phyloP scores from a whole-genome alignment of 164 flowering plant genomes.

The Taxillus chinensis region DNA sequence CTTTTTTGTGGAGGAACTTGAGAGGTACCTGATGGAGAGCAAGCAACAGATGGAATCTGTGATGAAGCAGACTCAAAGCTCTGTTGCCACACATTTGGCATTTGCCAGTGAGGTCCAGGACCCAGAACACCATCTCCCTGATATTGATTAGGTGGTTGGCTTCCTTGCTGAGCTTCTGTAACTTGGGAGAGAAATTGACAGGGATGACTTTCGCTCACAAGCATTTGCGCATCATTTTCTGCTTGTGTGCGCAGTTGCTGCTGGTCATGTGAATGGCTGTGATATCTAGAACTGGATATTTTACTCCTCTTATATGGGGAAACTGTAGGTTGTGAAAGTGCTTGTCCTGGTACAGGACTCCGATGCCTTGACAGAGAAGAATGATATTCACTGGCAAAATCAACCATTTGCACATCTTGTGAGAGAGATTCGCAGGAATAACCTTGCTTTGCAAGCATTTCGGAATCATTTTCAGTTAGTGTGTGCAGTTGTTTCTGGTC shows the following conservation, averaged over 20 bases:
- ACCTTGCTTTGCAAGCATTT: background rate
- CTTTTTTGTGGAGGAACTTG: slow-evolving; percentile 23
- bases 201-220: slow-evolving; percentile 16
- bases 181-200: slow-evolving; percentile 16
- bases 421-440: slow-evolving; percentile 8
- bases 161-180: slow-evolving; percentile 19
- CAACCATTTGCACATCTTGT: slow-evolving; percentile 1
- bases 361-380: slow-evolving; percentile 13
- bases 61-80: slow-evolving; percentile 20
- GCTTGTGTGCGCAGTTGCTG: slow-evolving; percentile 14
- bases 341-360: slow-evolving; percentile 8
- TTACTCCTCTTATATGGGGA: slow-evolving; percentile 15
- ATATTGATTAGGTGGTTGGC: slow-evolving; percentile 17
- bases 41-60: slow-evolving; percentile 26
- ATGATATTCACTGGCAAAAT: slow-evolving; percentile 8
- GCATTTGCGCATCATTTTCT: slow-evolving; percentile 19
- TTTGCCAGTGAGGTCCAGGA: slow-evolving; percentile 25
- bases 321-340: slow-evolving; percentile 8
- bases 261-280: slow-evolving; percentile 21
- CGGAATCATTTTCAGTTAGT: too few relatives aligned
- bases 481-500: slow-evolving; percentile 14
- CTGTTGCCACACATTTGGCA: slow-evolving; percentile 30
- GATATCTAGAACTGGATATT: slow-evolving; percentile 16
- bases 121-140: slow-evolving; percentile 18
- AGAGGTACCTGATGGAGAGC: slow-evolving; percentile 25